A percentile compares a stretch with the other conserved stretches of the same genome.
These are phyloP conservation scores for Erigeron canadensis DNA, from an alignment of 129 eudicot genomes.

Conservation along the genomic window DNA sequence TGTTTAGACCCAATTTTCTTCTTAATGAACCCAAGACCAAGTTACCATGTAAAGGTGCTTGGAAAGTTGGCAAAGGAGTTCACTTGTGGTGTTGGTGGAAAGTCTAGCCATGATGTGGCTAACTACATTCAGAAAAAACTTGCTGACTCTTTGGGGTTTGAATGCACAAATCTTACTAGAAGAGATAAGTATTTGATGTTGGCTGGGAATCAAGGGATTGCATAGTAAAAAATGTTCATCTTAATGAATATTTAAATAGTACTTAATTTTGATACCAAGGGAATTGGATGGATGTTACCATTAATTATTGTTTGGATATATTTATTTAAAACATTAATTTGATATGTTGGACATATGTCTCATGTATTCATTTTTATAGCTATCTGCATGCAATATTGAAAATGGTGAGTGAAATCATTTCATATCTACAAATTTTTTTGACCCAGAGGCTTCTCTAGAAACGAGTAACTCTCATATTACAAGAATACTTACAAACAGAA, in stretches of 20 bases:
- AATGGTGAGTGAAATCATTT: no score
- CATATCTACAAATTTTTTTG: no score
- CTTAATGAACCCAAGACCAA: conserved; percentile 87
- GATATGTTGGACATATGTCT: no score
- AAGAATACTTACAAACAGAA: no score
- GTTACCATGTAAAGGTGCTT: conserved; percentile 53
- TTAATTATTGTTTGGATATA: no score
- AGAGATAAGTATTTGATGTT: conserved; percentile 94
- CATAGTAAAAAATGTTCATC: conserved; percentile 14
- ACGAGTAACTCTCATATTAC: no score
- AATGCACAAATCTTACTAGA: conserved; percentile 83
- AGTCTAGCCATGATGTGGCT: conserved; percentile 83
- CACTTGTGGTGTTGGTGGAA: conserved; percentile 80
- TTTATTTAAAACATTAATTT: no score
- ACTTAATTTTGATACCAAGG: no score
- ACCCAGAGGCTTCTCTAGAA: no score
- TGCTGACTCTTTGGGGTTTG: conserved; percentile 81
- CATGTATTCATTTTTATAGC: no score
- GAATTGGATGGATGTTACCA: no score
- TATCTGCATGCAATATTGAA: no score
- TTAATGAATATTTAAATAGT: neutral
- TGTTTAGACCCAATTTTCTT: conserved; percentile 85
- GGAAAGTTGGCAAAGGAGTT: conserved; percentile 65
- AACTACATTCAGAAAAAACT: conserved; percentile 69
- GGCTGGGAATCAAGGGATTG: conserved; percentile 84